Percentiles rank a stretch among this genome's conserved stretches.
Evolutionary conservation across 2,329 filamentous ascomycete genomes (phyloP).

Genomic region (Tolypocladium sp.): DNA sequence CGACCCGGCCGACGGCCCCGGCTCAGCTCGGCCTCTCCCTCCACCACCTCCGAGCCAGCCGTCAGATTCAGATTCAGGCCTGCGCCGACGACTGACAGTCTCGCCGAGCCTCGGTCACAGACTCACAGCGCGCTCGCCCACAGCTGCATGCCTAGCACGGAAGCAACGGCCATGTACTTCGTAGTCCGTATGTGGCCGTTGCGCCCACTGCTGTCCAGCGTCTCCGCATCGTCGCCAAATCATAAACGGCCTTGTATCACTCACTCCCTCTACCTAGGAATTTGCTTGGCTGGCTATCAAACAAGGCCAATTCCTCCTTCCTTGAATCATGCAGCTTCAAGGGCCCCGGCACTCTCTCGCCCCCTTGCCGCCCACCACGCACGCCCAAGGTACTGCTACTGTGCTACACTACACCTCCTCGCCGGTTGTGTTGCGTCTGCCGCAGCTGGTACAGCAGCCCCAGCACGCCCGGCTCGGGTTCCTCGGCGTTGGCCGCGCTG

Average conservation of each 20-base stretch:
- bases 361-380: not conserved
- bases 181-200: not conserved
- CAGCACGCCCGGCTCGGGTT: conserved; percentile 44
- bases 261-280: not conserved
- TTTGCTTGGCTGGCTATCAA: too few relatives aligned
- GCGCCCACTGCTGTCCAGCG: not conserved
- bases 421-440: conserved; percentile 43
- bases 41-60: not conserved
- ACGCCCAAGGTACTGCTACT: not conserved
- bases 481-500: conserved; percentile 35
- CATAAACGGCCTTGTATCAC: not conserved
- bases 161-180: not conserved
- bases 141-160: not conserved
- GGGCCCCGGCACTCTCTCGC: not conserved
- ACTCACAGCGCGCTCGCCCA: not conserved
- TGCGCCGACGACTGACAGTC: not conserved
- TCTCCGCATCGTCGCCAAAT: not conserved
- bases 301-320: too few relatives aligned
- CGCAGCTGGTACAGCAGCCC: conserved; percentile 51
- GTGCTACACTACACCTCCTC: conserved; percentile 26
- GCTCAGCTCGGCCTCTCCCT: not conserved
- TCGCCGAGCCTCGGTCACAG: not conserved
- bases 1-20: not conserved
- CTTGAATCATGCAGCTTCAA: too few relatives aligned
- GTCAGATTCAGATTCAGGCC: not conserved